Conservation (phyloP, 768 basidiomycete genomes). For the Lactarius tabidus region DNA sequence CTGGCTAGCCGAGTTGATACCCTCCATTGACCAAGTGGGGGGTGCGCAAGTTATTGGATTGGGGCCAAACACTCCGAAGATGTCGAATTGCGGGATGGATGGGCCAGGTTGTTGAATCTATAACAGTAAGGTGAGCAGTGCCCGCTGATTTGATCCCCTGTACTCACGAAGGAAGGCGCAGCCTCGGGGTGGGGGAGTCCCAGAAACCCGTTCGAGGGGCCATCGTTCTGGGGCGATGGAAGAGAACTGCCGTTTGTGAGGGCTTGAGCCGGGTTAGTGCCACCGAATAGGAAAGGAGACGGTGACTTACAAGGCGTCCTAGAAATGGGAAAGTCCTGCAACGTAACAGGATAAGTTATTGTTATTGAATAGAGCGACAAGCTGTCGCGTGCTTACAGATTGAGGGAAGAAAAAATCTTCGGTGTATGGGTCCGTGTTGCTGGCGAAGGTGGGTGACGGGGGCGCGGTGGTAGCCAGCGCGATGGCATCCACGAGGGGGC, state of each 20-base stretch:
- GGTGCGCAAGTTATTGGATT: not conserved
- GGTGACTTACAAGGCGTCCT: too few relatives aligned
- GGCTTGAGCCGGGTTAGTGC: not conserved
- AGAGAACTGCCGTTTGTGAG: not conserved
- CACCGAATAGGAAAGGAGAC: not conserved
- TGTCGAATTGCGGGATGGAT: not conserved
- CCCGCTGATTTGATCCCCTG: not conserved
- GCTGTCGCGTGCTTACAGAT: not conserved
- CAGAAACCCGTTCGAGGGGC: not conserved
- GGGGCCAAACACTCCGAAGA: not conserved
- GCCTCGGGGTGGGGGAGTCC: not conserved
- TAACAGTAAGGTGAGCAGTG: not conserved
- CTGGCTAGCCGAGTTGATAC: not conserved
- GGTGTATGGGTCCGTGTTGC: not conserved
- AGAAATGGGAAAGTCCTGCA: too few relatives aligned
- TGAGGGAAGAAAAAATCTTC: too few relatives aligned
- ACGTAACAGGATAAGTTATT: not conserved
- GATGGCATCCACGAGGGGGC: not conserved
- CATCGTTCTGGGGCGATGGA: not conserved
- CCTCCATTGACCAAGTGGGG: not conserved
- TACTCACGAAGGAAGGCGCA: not conserved
- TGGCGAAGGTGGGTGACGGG: too few relatives aligned
- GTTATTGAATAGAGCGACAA: too few relatives aligned
- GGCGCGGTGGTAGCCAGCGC: not conserved
- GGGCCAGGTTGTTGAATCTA: not conserved